phyloP scores from a whole-genome alignment of 306 rosid genomes.

The Dalbergia oliveri region DNA sequence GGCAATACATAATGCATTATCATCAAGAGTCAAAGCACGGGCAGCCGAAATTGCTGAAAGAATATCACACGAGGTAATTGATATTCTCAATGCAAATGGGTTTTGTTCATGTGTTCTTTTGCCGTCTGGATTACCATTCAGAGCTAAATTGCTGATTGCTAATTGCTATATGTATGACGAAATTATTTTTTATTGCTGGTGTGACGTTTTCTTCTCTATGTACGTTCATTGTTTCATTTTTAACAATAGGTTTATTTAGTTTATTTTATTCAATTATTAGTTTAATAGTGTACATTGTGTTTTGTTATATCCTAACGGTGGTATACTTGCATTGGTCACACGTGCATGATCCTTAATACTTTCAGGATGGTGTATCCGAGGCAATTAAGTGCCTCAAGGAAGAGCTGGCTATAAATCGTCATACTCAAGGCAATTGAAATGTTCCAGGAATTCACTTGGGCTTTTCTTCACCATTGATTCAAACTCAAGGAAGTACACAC shows the following conservation, averaged over 20 bases:
- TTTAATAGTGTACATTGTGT: background rate
- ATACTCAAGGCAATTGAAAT: constrained; percentile 12
- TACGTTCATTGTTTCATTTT: background rate
- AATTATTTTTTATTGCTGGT: background rate
- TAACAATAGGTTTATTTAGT: background rate
- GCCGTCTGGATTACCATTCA: background rate
- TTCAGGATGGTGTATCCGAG: constrained; percentile 80
- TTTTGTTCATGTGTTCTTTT: background rate
- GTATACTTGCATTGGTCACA: constrained; percentile 14
- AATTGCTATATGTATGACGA: constrained; percentile 10
- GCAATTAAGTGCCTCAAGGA: constrained; percentile 70
- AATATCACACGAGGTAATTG: constrained; percentile 70
- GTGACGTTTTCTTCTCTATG: background rate
- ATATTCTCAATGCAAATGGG: constrained; percentile 25
- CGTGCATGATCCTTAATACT: constrained; percentile 22
- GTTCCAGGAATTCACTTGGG: constrained; percentile 1
- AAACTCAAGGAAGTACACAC: background rate
- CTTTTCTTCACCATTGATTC: background rate
- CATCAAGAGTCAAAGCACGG: constrained; percentile 60
- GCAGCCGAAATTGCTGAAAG: constrained; percentile 69
- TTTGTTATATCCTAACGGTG: too few relatives aligned
- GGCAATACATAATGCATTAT: constrained; percentile 65
- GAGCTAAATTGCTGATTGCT: background rate
- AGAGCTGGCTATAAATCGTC: constrained; percentile 55
- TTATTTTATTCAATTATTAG: background rate